phyloP scores from a whole-genome alignment of 73 alveolate genomes.

The Tetrahymena elliotti region DNA sequence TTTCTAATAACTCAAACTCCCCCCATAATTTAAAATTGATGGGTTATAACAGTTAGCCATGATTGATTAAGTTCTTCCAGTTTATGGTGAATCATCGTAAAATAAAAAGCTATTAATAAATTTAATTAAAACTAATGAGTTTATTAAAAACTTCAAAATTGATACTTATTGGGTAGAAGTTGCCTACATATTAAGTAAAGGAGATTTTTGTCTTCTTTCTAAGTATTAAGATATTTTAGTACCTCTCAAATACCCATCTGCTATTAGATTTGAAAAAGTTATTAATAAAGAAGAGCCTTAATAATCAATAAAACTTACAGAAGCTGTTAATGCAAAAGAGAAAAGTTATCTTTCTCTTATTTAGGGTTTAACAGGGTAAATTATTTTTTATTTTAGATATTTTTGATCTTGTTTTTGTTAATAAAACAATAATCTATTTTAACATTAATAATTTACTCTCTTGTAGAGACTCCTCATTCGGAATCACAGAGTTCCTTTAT shows the following conservation, averaged over 20 bases:
- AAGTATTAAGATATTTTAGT: background rate
- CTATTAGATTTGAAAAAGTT: background rate
- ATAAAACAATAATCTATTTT: too few species aligned
- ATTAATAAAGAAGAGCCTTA: background rate
- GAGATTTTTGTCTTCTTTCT: background rate
- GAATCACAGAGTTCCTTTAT: background rate
- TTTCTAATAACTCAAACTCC: background rate
- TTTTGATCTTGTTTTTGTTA: too few species aligned
- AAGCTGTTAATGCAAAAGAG: background rate
- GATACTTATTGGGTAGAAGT: background rate
- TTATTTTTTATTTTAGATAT: background rate
- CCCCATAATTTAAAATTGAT: background rate
- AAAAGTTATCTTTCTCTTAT: background rate
- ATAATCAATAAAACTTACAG: background rate
- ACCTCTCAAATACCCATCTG: background rate
- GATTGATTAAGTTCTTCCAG: background rate
- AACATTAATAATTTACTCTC: background rate
- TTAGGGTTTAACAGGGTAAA: background rate
- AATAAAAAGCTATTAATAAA: background rate
- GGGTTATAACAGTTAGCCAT: background rate
- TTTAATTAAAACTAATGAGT: background rate
- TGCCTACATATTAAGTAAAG: background rate
- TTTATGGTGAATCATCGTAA: background rate
- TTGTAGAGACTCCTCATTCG: background rate
- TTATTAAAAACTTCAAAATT: background rate